These are phyloP conservation scores for Lasiodiplodia sp. DNA, from an alignment of 2,329 filamentous ascomycete species.

Conservation along the genomic window DNA sequence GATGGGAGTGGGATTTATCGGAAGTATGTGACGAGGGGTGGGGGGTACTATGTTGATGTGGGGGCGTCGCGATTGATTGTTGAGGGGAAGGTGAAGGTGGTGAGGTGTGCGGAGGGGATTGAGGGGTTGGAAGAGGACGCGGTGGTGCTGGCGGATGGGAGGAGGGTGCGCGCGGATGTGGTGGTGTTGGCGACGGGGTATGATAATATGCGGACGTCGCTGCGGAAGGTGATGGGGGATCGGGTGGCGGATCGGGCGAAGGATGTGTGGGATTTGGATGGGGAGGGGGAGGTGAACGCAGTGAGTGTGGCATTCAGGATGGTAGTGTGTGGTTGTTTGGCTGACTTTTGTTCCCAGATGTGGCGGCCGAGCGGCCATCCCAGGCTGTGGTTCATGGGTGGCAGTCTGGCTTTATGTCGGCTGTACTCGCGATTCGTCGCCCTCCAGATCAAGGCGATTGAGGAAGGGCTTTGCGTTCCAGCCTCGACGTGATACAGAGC, in stretches of 20 bases:
- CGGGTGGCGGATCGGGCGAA: constrained; percentile 65
- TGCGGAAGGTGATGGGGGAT: constrained; percentile 67
- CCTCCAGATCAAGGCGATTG: constrained; percentile 50
- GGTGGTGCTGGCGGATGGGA: constrained; percentile 58
- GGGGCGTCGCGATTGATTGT: constrained; percentile 68
- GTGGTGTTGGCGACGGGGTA: constrained; percentile 65
- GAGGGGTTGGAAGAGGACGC: constrained; percentile 55
- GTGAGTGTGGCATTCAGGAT: background rate
- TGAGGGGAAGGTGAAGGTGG: constrained; percentile 69
- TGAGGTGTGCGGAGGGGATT: constrained; percentile 58
- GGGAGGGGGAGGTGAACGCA: constrained; percentile 44
- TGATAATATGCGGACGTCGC: constrained; percentile 71
- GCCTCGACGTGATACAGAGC: too few species aligned
- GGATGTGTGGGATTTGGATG: constrained; percentile 54
- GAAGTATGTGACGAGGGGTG: constrained; percentile 71
- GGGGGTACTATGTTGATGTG: constrained; percentile 75
- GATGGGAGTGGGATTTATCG: constrained; percentile 64
- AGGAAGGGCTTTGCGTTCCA: constrained; percentile 42
- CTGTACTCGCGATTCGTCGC: constrained; percentile 48
- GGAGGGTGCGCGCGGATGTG: constrained; percentile 65
- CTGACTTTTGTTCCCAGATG: constrained; percentile 33
- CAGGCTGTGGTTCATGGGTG: constrained; percentile 51
- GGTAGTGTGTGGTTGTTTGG: background rate
- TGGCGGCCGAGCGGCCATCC: constrained; percentile 49
- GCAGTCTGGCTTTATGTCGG: constrained; percentile 46